Evolutionary conservation across 1,284 basidiomycete genomes (phyloP).

Genomic region (Tylopilus sp.): DNA sequence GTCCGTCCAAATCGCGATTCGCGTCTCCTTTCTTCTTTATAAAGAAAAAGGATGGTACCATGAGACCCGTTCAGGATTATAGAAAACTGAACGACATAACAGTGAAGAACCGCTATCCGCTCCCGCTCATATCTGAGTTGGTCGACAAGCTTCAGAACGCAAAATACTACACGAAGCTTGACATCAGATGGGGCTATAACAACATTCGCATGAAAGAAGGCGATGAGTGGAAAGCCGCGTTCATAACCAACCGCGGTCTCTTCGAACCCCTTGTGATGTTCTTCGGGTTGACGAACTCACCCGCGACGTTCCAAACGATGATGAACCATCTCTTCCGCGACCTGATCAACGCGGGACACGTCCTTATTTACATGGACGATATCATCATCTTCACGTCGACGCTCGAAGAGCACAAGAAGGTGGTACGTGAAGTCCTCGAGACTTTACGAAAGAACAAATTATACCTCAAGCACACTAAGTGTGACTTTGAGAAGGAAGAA

Average conservation of each 20-base stretch:
- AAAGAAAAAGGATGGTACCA: background rate
- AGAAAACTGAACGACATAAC: background rate
- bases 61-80: background rate
- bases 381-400: conserved; percentile 27
- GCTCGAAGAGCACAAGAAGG: conserved; percentile 17
- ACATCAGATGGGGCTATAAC: conserved; percentile 7
- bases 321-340: conserved; percentile 32
- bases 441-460: too few species aligned
- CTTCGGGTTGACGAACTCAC: conserved; percentile 47
- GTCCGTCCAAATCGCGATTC: background rate
- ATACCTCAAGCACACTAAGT: conserved; percentile 40
- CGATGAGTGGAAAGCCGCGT: conserved; percentile 26
- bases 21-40: background rate
- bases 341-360: conserved; percentile 15
- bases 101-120: background rate
- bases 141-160: conserved; percentile 36
- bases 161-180: conserved; percentile 32
- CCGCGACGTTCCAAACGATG: conserved; percentile 34
- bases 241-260: background rate
- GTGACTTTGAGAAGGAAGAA: conserved; percentile 43
- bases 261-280: conserved; percentile 51
- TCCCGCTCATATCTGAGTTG: conserved; percentile 44
- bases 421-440: too few species aligned
- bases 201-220: conserved; percentile 31
- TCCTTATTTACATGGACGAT: conserved; percentile 34